Percentiles rank a stretch among this genome's conserved stretches.
Evolutionary conservation across 73 alveolate species (phyloP).

Genomic region (Paramecium caudatum): DNA sequence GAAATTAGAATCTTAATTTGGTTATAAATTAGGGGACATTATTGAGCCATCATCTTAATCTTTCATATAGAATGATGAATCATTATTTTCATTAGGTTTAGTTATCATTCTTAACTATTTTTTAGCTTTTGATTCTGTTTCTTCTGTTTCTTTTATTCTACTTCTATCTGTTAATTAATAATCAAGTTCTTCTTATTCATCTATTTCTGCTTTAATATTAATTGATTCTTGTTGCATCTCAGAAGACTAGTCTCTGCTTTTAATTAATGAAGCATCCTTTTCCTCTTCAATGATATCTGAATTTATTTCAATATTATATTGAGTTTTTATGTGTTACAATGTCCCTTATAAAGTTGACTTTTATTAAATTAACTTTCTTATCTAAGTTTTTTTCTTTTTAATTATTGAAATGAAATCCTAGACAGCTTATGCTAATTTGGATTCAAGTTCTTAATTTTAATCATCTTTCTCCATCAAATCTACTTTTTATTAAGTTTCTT

Average conservation of each 20-base stretch:
- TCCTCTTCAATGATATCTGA: neutral
- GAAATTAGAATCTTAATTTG: too few relatives aligned
- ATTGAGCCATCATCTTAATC: neutral
- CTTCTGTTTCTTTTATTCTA: neutral
- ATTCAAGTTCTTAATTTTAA: conserved; percentile 7
- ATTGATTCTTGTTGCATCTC: neutral
- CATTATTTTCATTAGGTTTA: neutral
- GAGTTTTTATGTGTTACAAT: neutral
- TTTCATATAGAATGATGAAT: neutral
- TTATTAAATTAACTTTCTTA: neutral
- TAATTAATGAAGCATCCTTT: neutral
- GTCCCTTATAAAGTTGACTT: neutral
- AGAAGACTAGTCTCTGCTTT: neutral
- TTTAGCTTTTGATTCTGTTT: neutral
- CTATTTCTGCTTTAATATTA: conserved; percentile 1
- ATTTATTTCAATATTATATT: conserved; percentile 12
- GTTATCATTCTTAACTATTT: neutral
- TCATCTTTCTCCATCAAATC: conserved; percentile 26
- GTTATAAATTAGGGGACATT: too few relatives aligned
- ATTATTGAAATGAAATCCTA: conserved; percentile 34
- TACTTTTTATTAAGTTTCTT: neutral
- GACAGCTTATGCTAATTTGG: conserved; percentile 30
- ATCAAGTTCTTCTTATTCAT: conserved; percentile 31
- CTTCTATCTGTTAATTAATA: conserved; percentile 5
- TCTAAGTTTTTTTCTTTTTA: neutral